These are phyloP conservation scores for Mycena floridula DNA, from an alignment of 768 basidiomycete species.

Conservation along the genomic window DNA sequence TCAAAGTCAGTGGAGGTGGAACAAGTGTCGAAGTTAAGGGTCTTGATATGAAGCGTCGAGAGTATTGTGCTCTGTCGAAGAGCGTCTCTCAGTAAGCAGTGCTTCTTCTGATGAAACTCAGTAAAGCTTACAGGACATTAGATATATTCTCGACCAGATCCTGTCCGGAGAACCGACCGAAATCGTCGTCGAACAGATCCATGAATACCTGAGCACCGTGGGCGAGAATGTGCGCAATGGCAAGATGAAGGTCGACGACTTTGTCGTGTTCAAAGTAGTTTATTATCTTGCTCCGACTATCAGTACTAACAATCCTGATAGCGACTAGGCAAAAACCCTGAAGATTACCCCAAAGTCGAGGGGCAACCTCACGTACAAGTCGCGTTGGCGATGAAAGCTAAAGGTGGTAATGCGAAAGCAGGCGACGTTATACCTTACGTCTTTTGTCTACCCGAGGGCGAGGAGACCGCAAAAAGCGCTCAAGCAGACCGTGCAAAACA, in stretches of 20 bases:
- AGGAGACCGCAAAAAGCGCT: conserved; percentile 60
- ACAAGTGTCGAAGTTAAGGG: conserved; percentile 91
- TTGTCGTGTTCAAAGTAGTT: conserved; percentile 87
- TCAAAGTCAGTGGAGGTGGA: conserved; percentile 81
- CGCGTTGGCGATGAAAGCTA: conserved; percentile 82
- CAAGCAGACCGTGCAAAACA: conserved; percentile 91
- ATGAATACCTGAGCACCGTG: conserved; percentile 78
- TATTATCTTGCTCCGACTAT: not conserved
- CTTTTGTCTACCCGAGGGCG: conserved; percentile 78
- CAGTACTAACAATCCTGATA: conserved; percentile 20
- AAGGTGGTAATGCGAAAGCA: conserved; percentile 69
- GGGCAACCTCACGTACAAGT: conserved; percentile 96
- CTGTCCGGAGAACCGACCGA: conserved; percentile 90
- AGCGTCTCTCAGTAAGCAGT: conserved; percentile 76
- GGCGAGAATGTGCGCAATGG: conserved; percentile 77
- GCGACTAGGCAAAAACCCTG: conserved; percentile 94
- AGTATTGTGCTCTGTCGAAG: conserved; percentile 91
- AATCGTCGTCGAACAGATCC: conserved; percentile 82
- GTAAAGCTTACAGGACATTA: no score
- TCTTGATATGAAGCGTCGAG: conserved; percentile 97
- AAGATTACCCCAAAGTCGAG: conserved; percentile 95
- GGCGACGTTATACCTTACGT: conserved; percentile 97
- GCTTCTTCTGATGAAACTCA: not conserved
- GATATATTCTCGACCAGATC: conserved; percentile 86
- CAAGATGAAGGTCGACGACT: conserved; percentile 82